Evolutionary conservation across 2,329 filamentous ascomycete genomes (phyloP), one percentile per base, ranked within the genome.

Genomic region (Esteya vermicola): DNA sequence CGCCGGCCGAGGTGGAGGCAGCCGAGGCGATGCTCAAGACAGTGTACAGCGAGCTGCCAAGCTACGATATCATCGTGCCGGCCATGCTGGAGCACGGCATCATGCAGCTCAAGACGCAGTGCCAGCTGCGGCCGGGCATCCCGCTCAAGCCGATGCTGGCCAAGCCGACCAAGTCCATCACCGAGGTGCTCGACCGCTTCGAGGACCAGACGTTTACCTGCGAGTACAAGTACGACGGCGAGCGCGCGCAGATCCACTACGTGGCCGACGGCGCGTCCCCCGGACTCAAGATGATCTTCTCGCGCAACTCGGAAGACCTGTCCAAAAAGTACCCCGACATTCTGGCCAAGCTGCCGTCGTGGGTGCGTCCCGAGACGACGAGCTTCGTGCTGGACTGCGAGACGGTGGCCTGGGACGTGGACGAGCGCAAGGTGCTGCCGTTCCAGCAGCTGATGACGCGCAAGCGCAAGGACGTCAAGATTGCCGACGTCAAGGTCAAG

Each of bases 301-400:
- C 91, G 3, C 74, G 91, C 49, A 98, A 98, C 55, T 96, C 89
- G 0, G 91, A 98, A 62, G 89, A 98, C 52, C 58, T 98, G 36
- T 95, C 86, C 9, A 93, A 91, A 60, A 98, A 98, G 55, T 98
- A 98, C 54, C 91, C 91, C 0, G 91, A 98, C 60, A 86, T 98
- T 39, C 73, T 98, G 25, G 79, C 73, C 19, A 94, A 93, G 57
- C 72, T 98, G 12, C 70, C 84, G 28, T 78, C 73, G 1, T 98
- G 91, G 91, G 78, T 98, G 50, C 93, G 93, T 56, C 65, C 78
- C 3, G 85, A 80, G 23, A 94, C 91, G 10, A 85, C 83, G 60
- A 94, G 86, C 55, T 98, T 98, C 54, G 91, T 98, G 13, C 67
- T 98, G n/a, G 91, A 98, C 57, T 98, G 91, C 56, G 91, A 98